Evolutionary conservation across 768 basidiomycete genomes (phyloP), one percentile per base, ranked within the genome.

Genomic region (Tephrocybe rancida): DNA sequence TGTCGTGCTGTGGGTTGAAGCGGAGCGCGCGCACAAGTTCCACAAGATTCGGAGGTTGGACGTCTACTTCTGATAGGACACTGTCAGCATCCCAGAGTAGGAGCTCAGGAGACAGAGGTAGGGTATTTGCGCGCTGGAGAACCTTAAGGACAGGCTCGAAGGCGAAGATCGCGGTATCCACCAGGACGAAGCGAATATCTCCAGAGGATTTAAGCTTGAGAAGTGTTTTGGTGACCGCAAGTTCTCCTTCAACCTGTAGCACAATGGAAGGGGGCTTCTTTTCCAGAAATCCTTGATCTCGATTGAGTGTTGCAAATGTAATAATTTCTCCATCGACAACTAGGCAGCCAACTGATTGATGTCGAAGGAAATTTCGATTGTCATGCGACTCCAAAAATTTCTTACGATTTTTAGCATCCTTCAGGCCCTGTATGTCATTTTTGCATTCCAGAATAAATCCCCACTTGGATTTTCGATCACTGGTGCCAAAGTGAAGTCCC

Each of bases 111-210:
- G 73, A 65, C 3, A 88, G 69, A 0, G 84, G 79, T 4, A 87
- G 61, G 0, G 52, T 53, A 6, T 61, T 72, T 51, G 72, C 76
- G 16, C 70, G 60, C 64, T 88, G 78, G 22, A 89, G 70, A 1
- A 75, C 80, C 39, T 66, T 76, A n/a, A 89, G 72, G 22, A 88
- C 73, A 2, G 85, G 85, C 59, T 85, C 80, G 52, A 80, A 88
- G 0, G 86, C 70, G 61, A 86, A 88, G 5, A 86, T 64, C 0
- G 84, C 82, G 0, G 82, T 81, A 59, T 87, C 78, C 22, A 86
- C 80, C 51, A 82, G 82, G 21, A 88, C 56, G 26, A 69, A 66
- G 50, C 68, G 69, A 19, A 73, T 68, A 29, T 64, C 63, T 22
- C 60, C 61, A n/a, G 68, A 72, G 10, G 63, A 50, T 38, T 68